Base-by-base conservation (phyloP, 140 eudicot species). In the Senecio squalidus region DNA sequence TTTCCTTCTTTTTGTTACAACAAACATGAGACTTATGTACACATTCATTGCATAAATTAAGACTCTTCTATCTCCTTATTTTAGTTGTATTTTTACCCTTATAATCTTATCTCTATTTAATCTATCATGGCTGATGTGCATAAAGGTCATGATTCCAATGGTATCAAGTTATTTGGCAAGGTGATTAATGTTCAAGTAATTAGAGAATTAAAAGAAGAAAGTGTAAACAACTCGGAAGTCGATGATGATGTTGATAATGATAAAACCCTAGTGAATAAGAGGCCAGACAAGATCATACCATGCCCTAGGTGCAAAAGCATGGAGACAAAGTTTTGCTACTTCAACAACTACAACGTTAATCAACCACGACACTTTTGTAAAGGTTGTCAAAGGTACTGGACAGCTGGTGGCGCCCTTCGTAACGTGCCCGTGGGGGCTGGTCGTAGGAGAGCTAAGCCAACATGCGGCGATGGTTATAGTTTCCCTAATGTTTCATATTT, bases 241-340 rank as follows among this genome's bases (percentile, higher is more conserved):
- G 22, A 48, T 4, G 21, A 23, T 41, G 62, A 68, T 13, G 51
- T n/a, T n/a, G n/a, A n/a, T n/a, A n/a, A 67, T 21, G 60, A 76
- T 25, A 49, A 47, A 25, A 28, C 16, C 7, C 65, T 24, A 23
- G 78, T 70, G 14, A 72, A 64, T 41, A 89, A 84, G 43, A 74
- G 88, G 85, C 95, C 95, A 9, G 97, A 89, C 64, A 89, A 89
- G 78, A 78, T 85, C 69, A 75, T 89, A 29, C 81, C 97, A 16
- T 89, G 97, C 75, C 97, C 97, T 22, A 82, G 97, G 64, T 89
- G 97, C 80, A 85, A 82, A 59, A 89, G 97, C 83, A 82, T 83
- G 95, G 97, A 85, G 25, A 85, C 97, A 6, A 89, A 85, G 45
- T 89, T 89, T 70, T 89, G 97, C 28, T 89, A 89, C 71, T 89